Percentiles rank a stretch among this genome's conserved stretches.
phyloP scores from a whole-genome alignment of 257 asterid genomes.

The Anisodus acutangulus region DNA sequence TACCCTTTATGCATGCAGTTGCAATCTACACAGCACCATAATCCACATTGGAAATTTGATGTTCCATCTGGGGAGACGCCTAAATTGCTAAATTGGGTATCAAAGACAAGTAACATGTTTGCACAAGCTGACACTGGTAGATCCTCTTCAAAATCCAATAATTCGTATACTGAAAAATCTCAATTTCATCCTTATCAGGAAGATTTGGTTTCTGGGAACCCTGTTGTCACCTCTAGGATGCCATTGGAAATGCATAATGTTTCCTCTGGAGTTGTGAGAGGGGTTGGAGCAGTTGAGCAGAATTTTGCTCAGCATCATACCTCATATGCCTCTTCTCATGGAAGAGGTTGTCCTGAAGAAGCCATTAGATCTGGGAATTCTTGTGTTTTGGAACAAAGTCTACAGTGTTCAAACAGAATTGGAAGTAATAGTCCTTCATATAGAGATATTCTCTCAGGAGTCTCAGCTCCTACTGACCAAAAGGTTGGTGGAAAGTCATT shows the following conservation, averaged over 20 bases:
- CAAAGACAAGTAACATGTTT: not conserved
- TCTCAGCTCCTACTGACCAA: constrained; percentile 1
- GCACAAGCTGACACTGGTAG: not conserved
- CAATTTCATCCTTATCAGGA: not conserved
- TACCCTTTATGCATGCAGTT: constrained; percentile 7
- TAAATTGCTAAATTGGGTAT: constrained; percentile 22
- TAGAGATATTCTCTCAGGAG: constrained; percentile 7
- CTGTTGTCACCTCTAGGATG: constrained; percentile 27
- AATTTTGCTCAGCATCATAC: constrained; percentile 14
- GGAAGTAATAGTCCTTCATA: not conserved
- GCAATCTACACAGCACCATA: constrained; percentile 21
- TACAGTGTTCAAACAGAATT: not conserved
- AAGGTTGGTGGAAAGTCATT: constrained; percentile 13
- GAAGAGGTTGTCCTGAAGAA: constrained; percentile 27
- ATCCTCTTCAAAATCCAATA: not conserved
- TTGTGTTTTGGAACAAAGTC: not conserved
- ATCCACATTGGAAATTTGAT: not conserved
- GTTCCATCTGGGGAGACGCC: constrained; percentile 11
- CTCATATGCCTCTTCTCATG: constrained; percentile 21
- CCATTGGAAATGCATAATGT: constrained; percentile 28
- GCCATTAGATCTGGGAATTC: constrained; percentile 23
- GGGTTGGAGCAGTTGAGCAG: constrained; percentile 31
- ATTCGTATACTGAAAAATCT: constrained; percentile 9
- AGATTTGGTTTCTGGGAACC: constrained; percentile 5
- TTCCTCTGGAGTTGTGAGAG: constrained; percentile 29